A percentile compares a stretch with the other conserved stretches of the same genome.
Conservation (phyloP, 1,284 basidiomycete genomes). For the Pseudomicrostroma phylloplanum region DNA sequence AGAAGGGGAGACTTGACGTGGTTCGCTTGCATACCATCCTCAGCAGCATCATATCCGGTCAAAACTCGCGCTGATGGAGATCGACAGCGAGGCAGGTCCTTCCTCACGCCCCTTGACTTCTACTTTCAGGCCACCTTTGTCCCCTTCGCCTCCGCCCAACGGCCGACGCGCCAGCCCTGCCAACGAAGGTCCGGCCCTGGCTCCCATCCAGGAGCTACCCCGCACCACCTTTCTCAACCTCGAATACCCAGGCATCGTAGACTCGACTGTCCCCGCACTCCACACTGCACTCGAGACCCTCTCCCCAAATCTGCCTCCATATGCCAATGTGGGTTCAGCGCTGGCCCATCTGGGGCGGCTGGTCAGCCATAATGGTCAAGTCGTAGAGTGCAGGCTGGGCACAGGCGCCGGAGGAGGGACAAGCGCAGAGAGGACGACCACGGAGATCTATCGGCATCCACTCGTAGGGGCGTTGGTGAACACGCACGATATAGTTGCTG, state of each 20-base stretch:
- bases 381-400: conserved; percentile 35
- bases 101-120: background rate
- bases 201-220: conserved; percentile 19
- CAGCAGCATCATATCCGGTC: too few relatives aligned
- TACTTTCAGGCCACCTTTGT: background rate
- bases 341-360: conserved; percentile 28
- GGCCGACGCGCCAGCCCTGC: too few relatives aligned
- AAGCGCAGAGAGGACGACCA: background rate
- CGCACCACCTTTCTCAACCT: conserved; percentile 24
- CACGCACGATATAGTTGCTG: conserved; percentile 28
- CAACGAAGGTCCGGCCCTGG: background rate
- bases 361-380: conserved; percentile 20
- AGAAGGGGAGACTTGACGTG: too few relatives aligned
- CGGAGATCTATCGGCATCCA: conserved; percentile 19
- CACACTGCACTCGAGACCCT: conserved; percentile 34
- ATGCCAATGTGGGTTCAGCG: conserved; percentile 18
- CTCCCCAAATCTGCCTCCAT: conserved; percentile 21
- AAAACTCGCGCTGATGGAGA: background rate
- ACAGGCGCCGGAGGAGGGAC: conserved; percentile 1
- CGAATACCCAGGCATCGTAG: conserved; percentile 41
- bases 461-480: conserved; percentile 25
- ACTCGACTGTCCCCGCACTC: conserved; percentile 14
- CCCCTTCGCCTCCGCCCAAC: background rate
- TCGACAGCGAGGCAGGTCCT: background rate
- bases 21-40: too few relatives aligned